A percentile compares a stretch with the other conserved stretches of the same genome.
Evolutionary conservation across 352 stramenopile species (phyloP).

Genomic region (Pseudoperonospora humuli): DNA sequence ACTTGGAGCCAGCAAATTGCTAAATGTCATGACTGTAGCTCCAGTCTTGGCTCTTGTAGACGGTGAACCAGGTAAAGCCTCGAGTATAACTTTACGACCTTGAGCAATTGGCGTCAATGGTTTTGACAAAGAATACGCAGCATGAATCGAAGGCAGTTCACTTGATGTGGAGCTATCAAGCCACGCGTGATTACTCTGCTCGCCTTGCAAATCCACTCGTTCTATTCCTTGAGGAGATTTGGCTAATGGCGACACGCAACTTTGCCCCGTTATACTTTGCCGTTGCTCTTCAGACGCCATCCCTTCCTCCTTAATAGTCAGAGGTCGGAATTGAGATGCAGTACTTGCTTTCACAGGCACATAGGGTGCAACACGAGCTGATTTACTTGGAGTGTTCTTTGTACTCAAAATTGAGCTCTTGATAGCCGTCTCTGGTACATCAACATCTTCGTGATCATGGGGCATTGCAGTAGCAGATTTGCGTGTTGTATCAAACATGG

Average conservation of each 20-base stretch:
- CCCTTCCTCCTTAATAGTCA: slow-evolving; percentile 17
- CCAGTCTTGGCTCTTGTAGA: slow-evolving; percentile 9
- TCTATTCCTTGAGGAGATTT: neutral
- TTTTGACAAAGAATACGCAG: slow-evolving; percentile 16
- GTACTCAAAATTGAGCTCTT: slow-evolving; percentile 25
- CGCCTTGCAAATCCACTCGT: neutral
- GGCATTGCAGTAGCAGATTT: slow-evolving; percentile 2
- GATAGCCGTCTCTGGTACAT: slow-evolving; percentile 23
- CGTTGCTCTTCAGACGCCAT: slow-evolving; percentile 4
- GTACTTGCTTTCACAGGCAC: slow-evolving; percentile 10
- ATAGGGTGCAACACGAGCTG: slow-evolving; percentile 13
- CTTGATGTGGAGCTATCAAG: slow-evolving; percentile 3
- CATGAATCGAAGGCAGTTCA: slow-evolving; percentile 14
- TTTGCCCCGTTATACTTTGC: neutral
- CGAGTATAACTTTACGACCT: slow-evolving; percentile 22
- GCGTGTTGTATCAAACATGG: slow-evolving; percentile 2
- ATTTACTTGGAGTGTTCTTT: slow-evolving; percentile 9
- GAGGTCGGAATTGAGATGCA: slow-evolving; percentile 1
- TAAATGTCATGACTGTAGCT: slow-evolving; percentile 6
- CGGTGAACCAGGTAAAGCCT: slow-evolving; percentile 17
- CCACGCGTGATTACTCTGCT: slow-evolving; percentile 21
- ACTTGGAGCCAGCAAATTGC: slow-evolving; percentile 6
- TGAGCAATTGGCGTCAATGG: slow-evolving; percentile 15
- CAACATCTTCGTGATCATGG: slow-evolving; percentile 9
- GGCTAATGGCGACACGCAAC: neutral